Percentiles rank a stretch among this genome's conserved stretches.
Conservation (phyloP, 164 flowering plant genomes). For the Echeveria elegans region DNA sequence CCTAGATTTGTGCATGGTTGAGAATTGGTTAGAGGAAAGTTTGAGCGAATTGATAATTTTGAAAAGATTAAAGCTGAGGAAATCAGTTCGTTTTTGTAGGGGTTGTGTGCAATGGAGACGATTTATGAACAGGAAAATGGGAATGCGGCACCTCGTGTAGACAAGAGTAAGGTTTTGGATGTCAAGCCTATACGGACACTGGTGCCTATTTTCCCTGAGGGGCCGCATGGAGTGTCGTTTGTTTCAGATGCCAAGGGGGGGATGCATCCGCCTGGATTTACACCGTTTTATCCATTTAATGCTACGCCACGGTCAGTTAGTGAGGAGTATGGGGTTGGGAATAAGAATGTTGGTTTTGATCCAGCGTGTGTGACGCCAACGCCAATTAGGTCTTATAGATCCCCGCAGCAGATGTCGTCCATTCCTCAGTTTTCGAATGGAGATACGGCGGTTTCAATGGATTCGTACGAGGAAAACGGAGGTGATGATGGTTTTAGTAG, state of each 20-base stretch:
- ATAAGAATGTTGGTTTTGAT: not conserved
- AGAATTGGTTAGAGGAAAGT: not conserved
- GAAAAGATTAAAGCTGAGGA: not conserved
- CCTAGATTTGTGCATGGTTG: not conserved
- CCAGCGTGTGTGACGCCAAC: not conserved
- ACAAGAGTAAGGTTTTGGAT: conserved; percentile 24
- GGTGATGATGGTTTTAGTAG: not conserved
- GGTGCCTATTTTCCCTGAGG: conserved; percentile 18
- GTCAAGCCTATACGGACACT: conserved; percentile 25
- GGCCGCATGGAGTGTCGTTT: conserved; percentile 12
- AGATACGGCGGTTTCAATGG: not conserved
- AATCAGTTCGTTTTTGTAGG: not conserved
- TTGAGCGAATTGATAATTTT: not conserved
- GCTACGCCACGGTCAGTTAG: conserved; percentile 4
- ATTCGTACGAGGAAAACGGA: not conserved
- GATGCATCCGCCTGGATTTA: conserved; percentile 21
- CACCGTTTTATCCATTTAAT: conserved; percentile 28
- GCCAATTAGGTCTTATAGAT: conserved; percentile 9
- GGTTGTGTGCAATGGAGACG: not conserved
- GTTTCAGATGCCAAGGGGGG: conserved; percentile 16
- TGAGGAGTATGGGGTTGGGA: not conserved
- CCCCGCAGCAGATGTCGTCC: conserved; percentile 8
- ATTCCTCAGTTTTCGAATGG: conserved; percentile 9
- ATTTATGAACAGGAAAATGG: conserved; percentile 3
- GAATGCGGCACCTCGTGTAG: conserved; percentile 12